Percentiles rank a stretch among this genome's conserved stretches.
phyloP scores from a whole-genome alignment of 148 eudicot genomes.

The Fagopyrum tataricum region DNA sequence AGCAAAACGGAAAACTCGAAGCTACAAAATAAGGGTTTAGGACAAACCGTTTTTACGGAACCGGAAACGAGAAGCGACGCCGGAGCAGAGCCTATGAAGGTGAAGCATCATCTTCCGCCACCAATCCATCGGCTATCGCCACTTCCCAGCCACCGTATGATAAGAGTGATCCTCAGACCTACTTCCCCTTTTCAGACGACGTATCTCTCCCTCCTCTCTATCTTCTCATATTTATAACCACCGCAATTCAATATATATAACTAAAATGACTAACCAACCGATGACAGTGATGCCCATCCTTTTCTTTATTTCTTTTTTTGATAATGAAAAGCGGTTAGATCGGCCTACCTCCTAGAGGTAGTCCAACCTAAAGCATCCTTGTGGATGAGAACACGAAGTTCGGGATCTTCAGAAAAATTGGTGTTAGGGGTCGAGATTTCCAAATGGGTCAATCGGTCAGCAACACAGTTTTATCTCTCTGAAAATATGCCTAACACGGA shows the following conservation, averaged over 20 bases:
- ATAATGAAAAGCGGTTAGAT: too few species aligned
- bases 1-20: background rate
- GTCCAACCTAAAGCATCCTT: too few species aligned
- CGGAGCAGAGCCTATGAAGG: conserved; percentile 21
- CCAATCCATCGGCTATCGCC: conserved; percentile 20
- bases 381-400: too few species aligned
- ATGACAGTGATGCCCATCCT: background rate
- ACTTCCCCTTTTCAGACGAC: background rate
- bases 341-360: too few species aligned
- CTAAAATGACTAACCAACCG: background rate
- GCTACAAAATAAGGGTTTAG: background rate
- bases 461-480: too few species aligned
- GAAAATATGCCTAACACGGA: too few species aligned
- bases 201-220: background rate
- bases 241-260: background rate
- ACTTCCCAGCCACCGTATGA: background rate
- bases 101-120: conserved; percentile 23
- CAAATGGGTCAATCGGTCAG: too few species aligned
- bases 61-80: conserved; percentile 20
- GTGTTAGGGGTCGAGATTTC: too few species aligned
- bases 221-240: background rate
- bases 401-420: too few species aligned
- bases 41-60: conserved; percentile 27
- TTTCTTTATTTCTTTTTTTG: too few species aligned
- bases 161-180: too few species aligned